Evolutionary conservation across 352 stramenopile species (phyloP), one percentile per base, ranked within the genome.

Genomic region (Pythium aquatile): DNA sequence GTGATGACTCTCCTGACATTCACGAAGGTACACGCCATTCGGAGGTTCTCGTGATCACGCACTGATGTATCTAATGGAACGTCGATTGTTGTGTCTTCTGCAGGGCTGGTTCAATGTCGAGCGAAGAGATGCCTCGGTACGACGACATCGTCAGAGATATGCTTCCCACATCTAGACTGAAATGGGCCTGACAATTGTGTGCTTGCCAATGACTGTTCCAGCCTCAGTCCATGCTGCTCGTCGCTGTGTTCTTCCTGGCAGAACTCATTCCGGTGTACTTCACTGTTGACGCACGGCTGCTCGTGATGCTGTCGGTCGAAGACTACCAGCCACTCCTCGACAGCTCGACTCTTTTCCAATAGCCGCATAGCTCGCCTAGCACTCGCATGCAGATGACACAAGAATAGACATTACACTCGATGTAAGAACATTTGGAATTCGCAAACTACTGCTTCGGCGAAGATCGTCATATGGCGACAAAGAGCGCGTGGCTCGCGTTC

Each of bases 1-100:
- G 81, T 96, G 29, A 93, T 94, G 65, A 93, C 88, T 14, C 56
- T 97, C 44, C 72, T 94, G n/a, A 93, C 86, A 13, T 93, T 94
- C 42, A 93, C 86, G 2, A 87, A 91, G 74, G 86, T 90, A 77
- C 10, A 24, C 20, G 20, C 20, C 20, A 24, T 24, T 24, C 20
- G 20, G 20, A 24, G 20, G 20, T 24, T 24, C 20, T 24, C 20
- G 20, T 24, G 20, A 24, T 24, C 20, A 24, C 20, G 20, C 20
- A 24, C 20, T 24, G 20, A 24, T 24, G 20, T 24, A 24, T 24
- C 20, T 24, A 24, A 24, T 24, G 20, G 20, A 24, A 24, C 39
- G 4, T 46, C 11, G 16, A 16, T 16, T 13, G 39, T n/a, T 48
- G 14, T 49, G 17, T 30, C 1, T 16, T 5, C 1, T 29, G 3